These are phyloP conservation scores for Starmerella ratchasimensis DNA, from an alignment of 805 yeast genomes.

Conservation along the genomic window DNA sequence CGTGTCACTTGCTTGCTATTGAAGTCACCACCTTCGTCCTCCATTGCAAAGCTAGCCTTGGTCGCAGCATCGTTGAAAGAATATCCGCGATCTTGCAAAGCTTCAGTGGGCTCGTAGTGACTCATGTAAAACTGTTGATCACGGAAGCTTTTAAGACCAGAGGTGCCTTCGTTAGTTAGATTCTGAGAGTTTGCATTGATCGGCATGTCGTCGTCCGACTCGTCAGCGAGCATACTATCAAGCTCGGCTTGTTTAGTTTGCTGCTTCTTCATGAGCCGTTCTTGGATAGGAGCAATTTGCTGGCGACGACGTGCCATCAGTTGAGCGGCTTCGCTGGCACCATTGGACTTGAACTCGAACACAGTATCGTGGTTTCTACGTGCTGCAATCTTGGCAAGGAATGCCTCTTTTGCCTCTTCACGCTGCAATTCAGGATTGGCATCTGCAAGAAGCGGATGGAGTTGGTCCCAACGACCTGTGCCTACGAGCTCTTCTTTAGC, in stretches of 20 bases:
- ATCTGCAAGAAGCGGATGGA: constrained; percentile 48
- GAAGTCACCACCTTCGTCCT: constrained; percentile 57
- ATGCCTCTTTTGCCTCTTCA: constrained; percentile 61
- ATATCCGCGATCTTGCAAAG: constrained; percentile 70
- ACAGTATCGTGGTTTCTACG: constrained; percentile 77
- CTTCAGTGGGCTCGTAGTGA: constrained; percentile 74
- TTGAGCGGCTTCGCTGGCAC: constrained; percentile 44
- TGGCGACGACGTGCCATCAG: constrained; percentile 77
- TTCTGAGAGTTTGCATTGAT: background rate
- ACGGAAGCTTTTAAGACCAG: constrained; percentile 32
- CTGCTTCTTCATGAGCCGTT: constrained; percentile 56
- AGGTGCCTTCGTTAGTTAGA: background rate
- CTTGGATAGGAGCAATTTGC: constrained; percentile 80
- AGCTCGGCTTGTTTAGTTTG: constrained; percentile 52
- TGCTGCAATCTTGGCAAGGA: constrained; percentile 57
- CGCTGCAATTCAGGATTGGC: constrained; percentile 46
- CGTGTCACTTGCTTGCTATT: constrained; percentile 43
- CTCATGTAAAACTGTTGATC: constrained; percentile 74
- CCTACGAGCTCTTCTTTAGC: constrained; percentile 53
- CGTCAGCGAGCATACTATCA: constrained; percentile 21
- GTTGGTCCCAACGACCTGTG: constrained; percentile 64
- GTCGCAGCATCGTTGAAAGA: constrained; percentile 54
- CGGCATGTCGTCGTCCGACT: background rate
- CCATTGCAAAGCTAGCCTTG: constrained; percentile 75
- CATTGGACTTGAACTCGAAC: constrained; percentile 61